Evolutionary conservation across 129 eudicot genomes (phyloP).

Genomic region (carrot (Daucus carota)): DH1_v3.0 NC_030385.2:26158001-26158500

Average conservation of each 20-base stretch:
- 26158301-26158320: conserved; percentile 61
- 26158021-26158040: too few species aligned
- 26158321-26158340: conserved; percentile 21
- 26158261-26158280: conserved; percentile 43
- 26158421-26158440: conserved; percentile 1
- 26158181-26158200: conserved; percentile 33
- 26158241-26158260: conserved; percentile 53
- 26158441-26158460: not conserved
- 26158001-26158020: too few species aligned
- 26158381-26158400: conserved; percentile 19
- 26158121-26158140: not conserved
- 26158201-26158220: conserved; percentile 21
- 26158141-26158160: too few species aligned
- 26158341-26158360: conserved; percentile 16
- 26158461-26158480: not conserved
- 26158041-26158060: too few species aligned
- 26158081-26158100: not conserved
- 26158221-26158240: conserved; percentile 45
- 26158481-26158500: conserved; percentile 30
- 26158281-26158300: conserved; percentile 40
- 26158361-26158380: conserved; percentile 27
- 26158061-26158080: conserved; percentile 1
- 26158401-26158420: not conserved
- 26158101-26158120: not conserved
- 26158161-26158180: conserved; percentile 40